phyloP scores from a whole-genome alignment of 192 early-diverging fungal species.

The Entophlyctis helioformis region DNA sequence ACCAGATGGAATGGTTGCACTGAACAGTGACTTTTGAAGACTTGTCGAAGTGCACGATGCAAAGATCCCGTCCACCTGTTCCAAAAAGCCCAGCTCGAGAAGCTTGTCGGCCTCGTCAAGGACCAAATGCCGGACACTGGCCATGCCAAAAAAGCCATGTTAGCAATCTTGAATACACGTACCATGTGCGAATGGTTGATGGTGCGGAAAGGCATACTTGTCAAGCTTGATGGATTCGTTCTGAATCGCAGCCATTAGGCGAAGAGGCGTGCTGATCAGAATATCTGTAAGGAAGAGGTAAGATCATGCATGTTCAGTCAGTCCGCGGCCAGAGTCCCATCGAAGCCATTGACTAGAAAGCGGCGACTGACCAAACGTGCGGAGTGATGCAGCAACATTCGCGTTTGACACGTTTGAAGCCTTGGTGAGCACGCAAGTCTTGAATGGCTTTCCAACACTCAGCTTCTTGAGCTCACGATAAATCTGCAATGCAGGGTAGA shows the following conservation, averaged over 20 bases:
- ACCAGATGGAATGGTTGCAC: conserved; percentile 84
- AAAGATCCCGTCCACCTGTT: conserved; percentile 34
- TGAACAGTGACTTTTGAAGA: conserved; percentile 78
- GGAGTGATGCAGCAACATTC: conserved; percentile 47
- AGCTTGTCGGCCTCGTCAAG: conserved; percentile 97
- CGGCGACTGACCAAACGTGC: conserved; percentile 45
- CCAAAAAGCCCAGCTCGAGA: conserved; percentile 78
- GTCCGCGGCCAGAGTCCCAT: too few relatives aligned
- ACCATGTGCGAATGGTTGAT: too few relatives aligned
- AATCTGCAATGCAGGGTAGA: conserved; percentile 42
- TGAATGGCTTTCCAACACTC: conserved; percentile 62
- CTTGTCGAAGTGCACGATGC: conserved; percentile 59
- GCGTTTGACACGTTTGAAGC: conserved; percentile 53
- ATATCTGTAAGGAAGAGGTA: conserved; percentile 59
- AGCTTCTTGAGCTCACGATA: conserved; percentile 70
- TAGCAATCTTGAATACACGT: too few relatives aligned
- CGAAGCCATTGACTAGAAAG: conserved; percentile 3
- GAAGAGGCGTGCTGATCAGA: conserved; percentile 82
- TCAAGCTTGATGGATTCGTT: conserved; percentile 63
- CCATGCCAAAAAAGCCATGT: too few relatives aligned
- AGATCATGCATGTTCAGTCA: too few relatives aligned
- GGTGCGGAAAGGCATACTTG: conserved; percentile 40
- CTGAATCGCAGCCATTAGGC: conserved; percentile 81
- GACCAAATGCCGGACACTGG: conserved; percentile 79
- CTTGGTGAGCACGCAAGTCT: conserved; percentile 75